Base-by-base conservation (phyloP, 2,329 filamentous ascomycete genomes). In the Fusarium devonianum region DNA sequence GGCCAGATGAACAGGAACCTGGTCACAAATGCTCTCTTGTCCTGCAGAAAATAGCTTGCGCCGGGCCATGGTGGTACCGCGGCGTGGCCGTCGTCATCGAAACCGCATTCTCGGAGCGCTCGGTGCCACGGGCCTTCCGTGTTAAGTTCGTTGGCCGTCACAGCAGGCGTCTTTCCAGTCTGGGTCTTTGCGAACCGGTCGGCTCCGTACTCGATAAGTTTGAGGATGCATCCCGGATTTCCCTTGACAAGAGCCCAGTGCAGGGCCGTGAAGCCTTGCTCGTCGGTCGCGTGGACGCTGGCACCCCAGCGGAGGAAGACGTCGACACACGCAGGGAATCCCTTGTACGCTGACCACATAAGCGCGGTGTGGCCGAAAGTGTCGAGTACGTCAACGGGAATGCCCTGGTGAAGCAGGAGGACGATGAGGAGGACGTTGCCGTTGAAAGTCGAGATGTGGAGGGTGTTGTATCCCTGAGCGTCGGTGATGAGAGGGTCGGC, bases 261-360 rank as follows among this genome's bases (percentile, higher is more conserved):
- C 60, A 99, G 76, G 4, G 94, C 92, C 0, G 93, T 96, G 70
- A 97, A 94, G 19, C 93, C 93, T 62, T 92, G 89, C 68, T 97
- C 92, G 66, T 99, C 94, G 21, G 82, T 85, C 23, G 90, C 88
- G 71, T 96, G 91, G 7, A 97, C 91, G 68, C 92, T 94, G 26
- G 94, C 94, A 42, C 94, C 95, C 92, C 94, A 99, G 62, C 92
- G 86, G 50, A 99, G 75, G 60, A 96, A 93, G 32, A 97, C 73
- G 68, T 97, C 94, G 36, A 97, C 93, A 64, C 91, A 96, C 35
- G 88, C 86, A 0, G 93, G 90, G 69, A 88, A 97, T 25, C 95
- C 94, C 73, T 99, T 99, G 77, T 99, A 99, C 12, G 93, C 93
- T 13, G 94, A 91, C 94, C 94, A 99, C 94, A 99, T 99, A 53